Conservation (phyloP, 495 filamentous ascomycete genomes). For the Lepraria neglecta region DNA sequence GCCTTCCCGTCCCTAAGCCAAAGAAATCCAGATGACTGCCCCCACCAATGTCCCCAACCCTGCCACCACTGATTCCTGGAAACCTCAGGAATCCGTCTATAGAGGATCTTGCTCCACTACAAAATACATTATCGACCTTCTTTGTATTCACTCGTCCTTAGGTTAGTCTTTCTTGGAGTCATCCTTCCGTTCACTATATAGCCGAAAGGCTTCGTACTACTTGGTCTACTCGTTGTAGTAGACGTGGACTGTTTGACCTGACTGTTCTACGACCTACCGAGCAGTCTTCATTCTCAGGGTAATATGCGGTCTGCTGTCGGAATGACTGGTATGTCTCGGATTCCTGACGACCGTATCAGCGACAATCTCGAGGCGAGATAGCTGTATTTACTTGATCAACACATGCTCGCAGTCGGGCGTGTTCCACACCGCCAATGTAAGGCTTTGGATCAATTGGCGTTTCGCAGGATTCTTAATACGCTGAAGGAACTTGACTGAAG, state of each 20-base stretch:
- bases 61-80: too few species aligned
- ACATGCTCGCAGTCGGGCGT: too few species aligned
- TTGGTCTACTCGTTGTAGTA: constrained; percentile 11
- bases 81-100: too few species aligned
- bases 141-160: constrained; percentile 6
- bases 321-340: constrained; percentile 11
- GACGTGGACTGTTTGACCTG: constrained; percentile 12
- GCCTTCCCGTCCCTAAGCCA: too few species aligned
- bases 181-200: constrained; percentile 9
- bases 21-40: too few species aligned
- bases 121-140: background rate
- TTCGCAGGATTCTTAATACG: too few species aligned
- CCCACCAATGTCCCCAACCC: too few species aligned
- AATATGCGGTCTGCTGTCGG: constrained; percentile 10
- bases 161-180: constrained; percentile 2
- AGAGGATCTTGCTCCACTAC: background rate
- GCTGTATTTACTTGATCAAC: background rate
- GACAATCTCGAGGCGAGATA: background rate
- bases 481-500: too few species aligned
- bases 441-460: too few species aligned
- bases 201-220: constrained; percentile 6
- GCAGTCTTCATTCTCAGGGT: constrained; percentile 4
- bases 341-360: background rate
- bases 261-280: background rate
- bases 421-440: too few species aligned